Evolutionary conservation across 345 rosid species (phyloP).

Genomic region (Trapa bicornis): DNA sequence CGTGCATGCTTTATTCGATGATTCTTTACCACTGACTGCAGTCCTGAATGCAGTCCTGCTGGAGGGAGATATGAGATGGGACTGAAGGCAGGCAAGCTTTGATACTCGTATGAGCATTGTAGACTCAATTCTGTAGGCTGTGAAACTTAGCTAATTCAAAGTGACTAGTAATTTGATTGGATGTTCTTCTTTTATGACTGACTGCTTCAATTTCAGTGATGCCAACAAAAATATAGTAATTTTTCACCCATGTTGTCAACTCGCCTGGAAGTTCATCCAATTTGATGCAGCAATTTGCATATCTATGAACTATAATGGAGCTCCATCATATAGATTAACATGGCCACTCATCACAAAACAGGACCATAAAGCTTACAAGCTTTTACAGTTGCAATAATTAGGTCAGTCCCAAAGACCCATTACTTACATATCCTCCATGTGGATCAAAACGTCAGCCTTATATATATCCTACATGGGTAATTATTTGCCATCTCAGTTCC

Average conservation of each 20-base stretch:
- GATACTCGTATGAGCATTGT: not conserved
- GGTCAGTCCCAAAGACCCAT: not conserved
- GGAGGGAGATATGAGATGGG: not conserved
- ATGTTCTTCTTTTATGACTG: not conserved
- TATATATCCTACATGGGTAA: not conserved
- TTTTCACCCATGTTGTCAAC: no score
- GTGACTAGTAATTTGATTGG: not conserved
- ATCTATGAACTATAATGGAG: not conserved
- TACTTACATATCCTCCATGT: not conserved
- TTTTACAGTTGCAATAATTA: not conserved
- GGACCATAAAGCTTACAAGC: not conserved
- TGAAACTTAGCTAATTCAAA: not conserved
- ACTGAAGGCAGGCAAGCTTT: not conserved
- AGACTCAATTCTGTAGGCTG: not conserved
- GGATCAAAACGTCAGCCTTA: not conserved
- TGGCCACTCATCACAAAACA: not conserved
- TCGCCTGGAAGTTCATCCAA: no score
- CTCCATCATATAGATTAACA: not conserved
- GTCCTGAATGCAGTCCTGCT: no score
- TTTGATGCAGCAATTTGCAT: no score
- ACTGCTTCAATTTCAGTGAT: not conserved
- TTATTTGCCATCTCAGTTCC: not conserved
- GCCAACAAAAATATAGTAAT: no score
- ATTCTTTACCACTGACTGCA: not conserved
- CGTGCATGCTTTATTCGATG: not conserved